Evolutionary conservation across 2,329 filamentous ascomycete genomes (phyloP), one percentile per base, ranked within the genome.

Genomic region (Juglanconis oblonga): DNA sequence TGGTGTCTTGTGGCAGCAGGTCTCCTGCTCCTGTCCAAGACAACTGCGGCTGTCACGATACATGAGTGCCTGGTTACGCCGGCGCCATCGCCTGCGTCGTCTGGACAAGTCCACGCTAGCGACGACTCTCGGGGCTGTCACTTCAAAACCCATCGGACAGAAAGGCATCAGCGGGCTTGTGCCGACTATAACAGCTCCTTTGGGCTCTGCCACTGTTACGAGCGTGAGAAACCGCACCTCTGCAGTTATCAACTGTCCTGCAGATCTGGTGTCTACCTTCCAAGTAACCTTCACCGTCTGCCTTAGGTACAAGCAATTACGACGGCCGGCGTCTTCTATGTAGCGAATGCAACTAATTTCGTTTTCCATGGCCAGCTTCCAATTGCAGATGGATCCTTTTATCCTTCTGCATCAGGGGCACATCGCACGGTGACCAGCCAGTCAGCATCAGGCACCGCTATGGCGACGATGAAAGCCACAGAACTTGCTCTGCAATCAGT

Each of bases 181-280:
- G 24, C 24, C 24, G 24, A 24, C 24, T 24, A 24, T 24, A 13
- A 10, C 33, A 9, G 4, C 17, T 32, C 24, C 52, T 8, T 44
- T 54, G 52, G 51, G 35, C 29, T 40, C 33, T 6, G 17, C 31
- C 29, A 57, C 31, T 9, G 51, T 50, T 17, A n/a, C 57, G 29
- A 57, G 54, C 17, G 13, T 57, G 35, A 61, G 33, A 14, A 35
- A 42, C 11, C 57, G 58, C 54, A 40, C 45, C 24, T 35, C 40
- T 11, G 24, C 58, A 6, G 24, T 57, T 11, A 29, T 57, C 24
- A 61, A 61, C 50, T 61, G 58, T 49, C 58, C 58, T 13, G 38
- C 53, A n/a, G 51, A 49, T 14, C 33, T 57, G 35, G 31, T 47
- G 14, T 40, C 14, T 11, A 36, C 45, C 4, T 48, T 54, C 33